A percentile compares a stretch with the other conserved stretches of the same genome.
Conservation (phyloP, 768 basidiomycete species). For the Mycena vitilis region DNA sequence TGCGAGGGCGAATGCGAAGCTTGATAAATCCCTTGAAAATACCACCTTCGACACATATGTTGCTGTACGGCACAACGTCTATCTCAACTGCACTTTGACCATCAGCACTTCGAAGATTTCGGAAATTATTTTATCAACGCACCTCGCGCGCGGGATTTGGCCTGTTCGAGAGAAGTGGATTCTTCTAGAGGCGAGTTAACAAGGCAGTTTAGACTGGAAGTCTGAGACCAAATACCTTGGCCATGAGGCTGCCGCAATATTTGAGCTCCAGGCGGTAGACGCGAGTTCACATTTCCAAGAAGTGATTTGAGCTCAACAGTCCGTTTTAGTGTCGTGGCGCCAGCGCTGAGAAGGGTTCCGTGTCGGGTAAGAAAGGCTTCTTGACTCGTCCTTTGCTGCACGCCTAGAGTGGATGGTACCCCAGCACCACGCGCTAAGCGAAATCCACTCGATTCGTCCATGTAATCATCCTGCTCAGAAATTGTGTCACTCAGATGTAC, state of each 20-base stretch:
- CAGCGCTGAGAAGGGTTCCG: conserved; percentile 65
- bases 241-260: conserved; percentile 46
- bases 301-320: conserved; percentile 70
- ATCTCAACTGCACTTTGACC: conserved; percentile 64
- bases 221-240: conserved; percentile 2
- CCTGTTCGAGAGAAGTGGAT: conserved; percentile 71
- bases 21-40: conserved; percentile 76
- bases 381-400: not conserved
- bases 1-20: conserved; percentile 67
- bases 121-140: not conserved
- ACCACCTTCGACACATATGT: conserved; percentile 84
- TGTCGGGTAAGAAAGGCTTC: conserved; percentile 50
- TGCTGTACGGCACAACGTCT: conserved; percentile 81
- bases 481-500: no score
- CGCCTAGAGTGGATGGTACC: not conserved
- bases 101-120: not conserved
- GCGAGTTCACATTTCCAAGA: conserved; percentile 70
- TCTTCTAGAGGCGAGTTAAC: conserved; percentile 17
- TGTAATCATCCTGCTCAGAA: not conserved
- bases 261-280: conserved; percentile 65
- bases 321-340: conserved; percentile 60
- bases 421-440: not conserved
- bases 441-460: not conserved
- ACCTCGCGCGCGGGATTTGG: conserved; percentile 72
- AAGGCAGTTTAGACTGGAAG: no score